These are phyloP conservation scores for Seiridium unicorne DNA, from an alignment of 2,329 filamentous ascomycete genomes.

Conservation along the genomic window DNA sequence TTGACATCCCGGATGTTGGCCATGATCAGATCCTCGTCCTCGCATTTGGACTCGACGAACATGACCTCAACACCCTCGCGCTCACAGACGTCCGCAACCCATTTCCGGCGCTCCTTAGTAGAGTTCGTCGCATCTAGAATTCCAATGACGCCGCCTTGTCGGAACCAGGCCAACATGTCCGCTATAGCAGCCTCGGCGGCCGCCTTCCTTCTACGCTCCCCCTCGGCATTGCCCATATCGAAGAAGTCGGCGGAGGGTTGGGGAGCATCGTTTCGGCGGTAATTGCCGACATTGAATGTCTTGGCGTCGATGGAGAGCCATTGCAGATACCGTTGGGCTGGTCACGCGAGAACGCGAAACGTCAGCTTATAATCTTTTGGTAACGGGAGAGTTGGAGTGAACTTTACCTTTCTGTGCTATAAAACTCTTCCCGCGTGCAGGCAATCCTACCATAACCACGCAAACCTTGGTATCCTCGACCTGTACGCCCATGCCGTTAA, in stretches of 20 bases:
- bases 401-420: slow-evolving; percentile 90
- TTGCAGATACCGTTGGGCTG: slow-evolving; percentile 88
- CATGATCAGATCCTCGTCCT: slow-evolving; percentile 95
- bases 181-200: slow-evolving; percentile 88
- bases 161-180: slow-evolving; percentile 95
- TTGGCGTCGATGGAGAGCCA: slow-evolving; percentile 94
- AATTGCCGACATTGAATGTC: slow-evolving; percentile 97
- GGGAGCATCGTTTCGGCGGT: slow-evolving; percentile 84
- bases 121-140: slow-evolving; percentile 97
- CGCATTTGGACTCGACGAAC: slow-evolving; percentile 96
- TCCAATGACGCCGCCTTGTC: slow-evolving; percentile 76
- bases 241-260: slow-evolving; percentile 95
- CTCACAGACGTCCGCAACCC: slow-evolving; percentile 81
- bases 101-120: slow-evolving; percentile 82
- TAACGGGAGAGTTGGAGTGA: neutral
- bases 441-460: slow-evolving; percentile 97
- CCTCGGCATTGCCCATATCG: slow-evolving; percentile 84
- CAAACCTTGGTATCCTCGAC: slow-evolving; percentile 95
- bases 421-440: slow-evolving; percentile 92
- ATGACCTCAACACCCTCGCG: slow-evolving; percentile 81
- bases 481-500: slow-evolving; percentile 74
- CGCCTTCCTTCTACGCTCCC: slow-evolving; percentile 81
- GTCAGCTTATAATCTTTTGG: neutral
- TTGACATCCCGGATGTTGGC: slow-evolving; percentile 98
- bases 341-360: neutral